Base-by-base conservation (phyloP, 768 basidiomycete species). In the Ramaria rubella region DNA sequence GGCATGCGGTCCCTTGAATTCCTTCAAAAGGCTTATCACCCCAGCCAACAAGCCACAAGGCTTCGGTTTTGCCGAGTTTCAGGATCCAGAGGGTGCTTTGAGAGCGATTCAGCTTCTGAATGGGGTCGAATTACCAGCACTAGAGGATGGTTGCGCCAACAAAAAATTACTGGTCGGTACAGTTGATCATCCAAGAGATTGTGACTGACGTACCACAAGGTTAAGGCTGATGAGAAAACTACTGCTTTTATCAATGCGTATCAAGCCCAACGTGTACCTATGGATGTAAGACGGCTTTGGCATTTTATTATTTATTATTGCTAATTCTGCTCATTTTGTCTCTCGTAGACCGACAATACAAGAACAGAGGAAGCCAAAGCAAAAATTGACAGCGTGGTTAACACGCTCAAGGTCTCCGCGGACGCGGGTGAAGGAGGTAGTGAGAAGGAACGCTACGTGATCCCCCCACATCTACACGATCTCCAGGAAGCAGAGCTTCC, bases 161-260 rank as follows among this genome's bases (percentile, higher is more conserved):
- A 87, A 87, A 69, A 78, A 79, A 52, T 67, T 88, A 17, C 69
- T 85, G 65, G 93, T 91, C 73, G 76, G 87, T 82, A 66, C n/a
- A 42, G 17, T 42, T 19, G 8, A n/a, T 42, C 11, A 4, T 17
- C 40, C 9, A 17, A 6, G 23, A 42, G 23, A 42, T n/a, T 21
- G 8, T 17, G 17, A 2, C 73, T 70, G 61, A 65, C 45, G 52
- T 42, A 51, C n/a, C 30, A 24, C 42, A 66, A 92, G 87, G 84
- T 97, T 60, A 97, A 95, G 74, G 93, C 91, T 57, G 96, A 99
- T 69, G 93, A 96, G 72, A 96, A 96, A 73, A 96, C 93, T 0
- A 84, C 85, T 50, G 77, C 81, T 8, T 90, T 94, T 63, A 70
- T 98, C 59, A 93, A 97, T 62, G 86, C 88, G 31, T 96, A 91